Conservation (phyloP, 345 rosid species). For the Ailanthus altissimus region DNA sequence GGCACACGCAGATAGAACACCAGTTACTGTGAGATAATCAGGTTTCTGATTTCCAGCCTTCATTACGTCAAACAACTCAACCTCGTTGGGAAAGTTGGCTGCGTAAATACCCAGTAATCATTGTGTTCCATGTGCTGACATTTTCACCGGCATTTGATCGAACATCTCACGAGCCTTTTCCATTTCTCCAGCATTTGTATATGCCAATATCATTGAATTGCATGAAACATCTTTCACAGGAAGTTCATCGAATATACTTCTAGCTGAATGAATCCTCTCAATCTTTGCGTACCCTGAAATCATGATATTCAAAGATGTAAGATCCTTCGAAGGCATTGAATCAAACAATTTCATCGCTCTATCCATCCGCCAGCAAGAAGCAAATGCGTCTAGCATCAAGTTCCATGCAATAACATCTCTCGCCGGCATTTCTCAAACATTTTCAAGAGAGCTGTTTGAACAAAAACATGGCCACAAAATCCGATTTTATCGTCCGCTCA, state of each 20-base stretch:
- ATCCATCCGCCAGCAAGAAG: constrained; percentile 27
- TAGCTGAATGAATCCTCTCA: constrained; percentile 16
- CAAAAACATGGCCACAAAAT: neutral
- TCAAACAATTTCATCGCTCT: constrained; percentile 21
- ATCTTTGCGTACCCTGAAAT: constrained; percentile 25
- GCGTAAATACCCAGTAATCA: constrained; percentile 32
- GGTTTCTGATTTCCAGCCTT: constrained; percentile 10
- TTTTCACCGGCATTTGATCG: constrained; percentile 24
- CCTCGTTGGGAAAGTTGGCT: constrained; percentile 11
- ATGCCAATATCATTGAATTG: constrained; percentile 29
- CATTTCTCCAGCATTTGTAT: constrained; percentile 20
- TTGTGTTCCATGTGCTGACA: constrained; percentile 29
- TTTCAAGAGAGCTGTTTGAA: constrained; percentile 15
- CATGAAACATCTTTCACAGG: constrained; percentile 27
- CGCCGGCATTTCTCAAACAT: constrained; percentile 23
- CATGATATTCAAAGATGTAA: constrained; percentile 28
- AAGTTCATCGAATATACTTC: constrained; percentile 20
- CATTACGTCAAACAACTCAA: constrained; percentile 30
- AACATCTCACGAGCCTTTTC: constrained; percentile 21
- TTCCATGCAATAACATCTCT: constrained; percentile 30
- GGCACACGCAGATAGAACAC: constrained; percentile 31
- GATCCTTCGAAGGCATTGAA: constrained; percentile 30
- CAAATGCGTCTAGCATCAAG: constrained; percentile 24
- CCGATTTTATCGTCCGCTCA: constrained; percentile 11
- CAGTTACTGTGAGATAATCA: constrained; percentile 22